Conservation (phyloP, 176 grass and related monocot species). For the Eremochloa ophiuroides region DNA sequence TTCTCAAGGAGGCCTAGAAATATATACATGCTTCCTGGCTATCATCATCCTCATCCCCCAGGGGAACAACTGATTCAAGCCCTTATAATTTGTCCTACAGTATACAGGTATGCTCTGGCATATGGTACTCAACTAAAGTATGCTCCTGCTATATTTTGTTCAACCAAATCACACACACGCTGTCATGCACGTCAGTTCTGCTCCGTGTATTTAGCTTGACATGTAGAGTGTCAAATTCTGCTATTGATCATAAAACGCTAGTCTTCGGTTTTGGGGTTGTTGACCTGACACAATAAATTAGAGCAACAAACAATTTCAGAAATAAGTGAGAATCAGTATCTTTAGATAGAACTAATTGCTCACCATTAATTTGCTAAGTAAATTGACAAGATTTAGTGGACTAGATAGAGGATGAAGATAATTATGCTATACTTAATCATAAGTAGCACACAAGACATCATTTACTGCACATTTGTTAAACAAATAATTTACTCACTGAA, state of each 20-base stretch:
- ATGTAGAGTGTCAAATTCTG: not conserved
- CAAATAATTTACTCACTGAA: slow-evolving; percentile 46
- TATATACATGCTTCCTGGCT: slow-evolving; percentile 25
- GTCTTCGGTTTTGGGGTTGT: slow-evolving; percentile 50
- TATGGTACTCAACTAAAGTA: slow-evolving; percentile 33
- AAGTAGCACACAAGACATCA: not conserved
- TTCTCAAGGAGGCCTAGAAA: slow-evolving; percentile 5
- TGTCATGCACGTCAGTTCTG: not conserved
- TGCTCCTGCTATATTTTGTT: not conserved
- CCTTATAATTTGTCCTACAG: slow-evolving; percentile 32
- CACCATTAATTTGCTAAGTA: not conserved
- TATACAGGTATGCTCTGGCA: slow-evolving; percentile 7
- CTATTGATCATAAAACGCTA: slow-evolving; percentile 68
- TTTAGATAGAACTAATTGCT: not conserved
- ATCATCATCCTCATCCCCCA: not conserved
- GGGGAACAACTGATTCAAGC: not conserved
- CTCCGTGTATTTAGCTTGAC: slow-evolving; percentile 11
- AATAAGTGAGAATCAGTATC: not conserved
- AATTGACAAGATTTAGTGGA: not conserved
- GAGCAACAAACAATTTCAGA: not conserved
- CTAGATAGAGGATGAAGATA: not conserved
- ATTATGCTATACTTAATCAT: not conserved
- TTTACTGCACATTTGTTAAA: not conserved
- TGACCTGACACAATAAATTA: slow-evolving; percentile 35
- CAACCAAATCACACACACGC: not conserved